Conservation (phyloP, 2,329 filamentous ascomycete species). For the Exophiala sp. region DNA sequence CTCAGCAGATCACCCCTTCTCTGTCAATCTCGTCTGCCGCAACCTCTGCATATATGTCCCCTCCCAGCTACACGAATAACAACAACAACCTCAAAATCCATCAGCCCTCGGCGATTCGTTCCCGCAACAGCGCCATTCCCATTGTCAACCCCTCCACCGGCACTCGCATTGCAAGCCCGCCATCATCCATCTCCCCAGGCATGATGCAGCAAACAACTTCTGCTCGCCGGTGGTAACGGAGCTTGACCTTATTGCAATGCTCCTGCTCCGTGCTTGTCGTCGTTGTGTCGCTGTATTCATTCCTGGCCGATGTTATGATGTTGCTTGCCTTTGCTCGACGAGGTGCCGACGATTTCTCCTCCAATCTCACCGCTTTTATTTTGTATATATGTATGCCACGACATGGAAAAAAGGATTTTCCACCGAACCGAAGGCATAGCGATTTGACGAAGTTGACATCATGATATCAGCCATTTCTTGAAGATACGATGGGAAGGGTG, state of each 20-base stretch:
- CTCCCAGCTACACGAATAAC: constrained; percentile 56
- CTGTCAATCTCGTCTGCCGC: constrained; percentile 63
- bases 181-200: constrained; percentile 62
- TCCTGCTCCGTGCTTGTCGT: constrained; percentile 19
- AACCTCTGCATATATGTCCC: constrained; percentile 49
- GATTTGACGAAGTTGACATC: constrained; percentile 29
- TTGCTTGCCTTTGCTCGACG: constrained; percentile 21
- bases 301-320: constrained; percentile 27
- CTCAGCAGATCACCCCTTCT: constrained; percentile 65
- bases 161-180: constrained; percentile 79
- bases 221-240: constrained; percentile 33
- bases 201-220: constrained; percentile 54
- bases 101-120: constrained; percentile 79
- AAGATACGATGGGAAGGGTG: constrained; percentile 21
- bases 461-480: constrained; percentile 28
- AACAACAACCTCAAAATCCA: constrained; percentile 76
- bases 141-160: constrained; percentile 96
- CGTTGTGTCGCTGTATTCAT: constrained; percentile 26
- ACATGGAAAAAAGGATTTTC: constrained; percentile 18
- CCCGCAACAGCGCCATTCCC: constrained; percentile 78
- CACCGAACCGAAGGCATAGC: constrained; percentile 28
- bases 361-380: constrained; percentile 14
- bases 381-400: constrained; percentile 25
- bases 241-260: constrained; percentile 17
- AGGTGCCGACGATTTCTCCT: constrained; percentile 14